Percentiles rank a stretch among this genome's conserved stretches.
Evolutionary conservation across 805 yeast species (phyloP).

Genomic region (Torulaspora indica): DNA sequence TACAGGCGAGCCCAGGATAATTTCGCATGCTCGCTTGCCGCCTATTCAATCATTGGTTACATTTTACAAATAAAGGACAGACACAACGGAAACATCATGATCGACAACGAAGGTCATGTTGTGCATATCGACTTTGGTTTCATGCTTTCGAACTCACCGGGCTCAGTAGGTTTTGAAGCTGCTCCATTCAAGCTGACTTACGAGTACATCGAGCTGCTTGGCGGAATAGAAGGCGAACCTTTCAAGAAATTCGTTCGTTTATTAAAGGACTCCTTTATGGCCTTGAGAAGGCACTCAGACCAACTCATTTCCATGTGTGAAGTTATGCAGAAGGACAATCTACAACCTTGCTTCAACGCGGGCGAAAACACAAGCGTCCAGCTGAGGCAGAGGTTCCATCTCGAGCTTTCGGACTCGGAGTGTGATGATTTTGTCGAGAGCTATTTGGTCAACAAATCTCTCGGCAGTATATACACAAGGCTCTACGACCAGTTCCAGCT

Average conservation of each 20-base stretch:
- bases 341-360: conserved; percentile 83
- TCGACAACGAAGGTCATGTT: conserved; percentile 92
- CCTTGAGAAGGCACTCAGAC: conserved; percentile 67
- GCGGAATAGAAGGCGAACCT: conserved; percentile 62
- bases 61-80: conserved; percentile 90
- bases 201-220: conserved; percentile 85
- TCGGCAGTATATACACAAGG: conserved; percentile 85
- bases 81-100: conserved; percentile 96
- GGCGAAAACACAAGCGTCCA: conserved; percentile 80
- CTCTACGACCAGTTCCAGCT: conserved; percentile 93
- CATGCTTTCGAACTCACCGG: conserved; percentile 88
- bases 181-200: conserved; percentile 92
- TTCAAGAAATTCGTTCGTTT: conserved; percentile 58
- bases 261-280: conserved; percentile 68
- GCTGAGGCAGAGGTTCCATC: conserved; percentile 74
- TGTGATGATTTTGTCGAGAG: conserved; percentile 75
- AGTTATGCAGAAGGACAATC: conserved; percentile 88
- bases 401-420: conserved; percentile 60
- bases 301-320: conserved; percentile 80
- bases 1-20: conserved; percentile 76
- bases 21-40: conserved; percentile 82
- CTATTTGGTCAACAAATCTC: conserved; percentile 68
- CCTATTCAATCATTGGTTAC: conserved; percentile 87
- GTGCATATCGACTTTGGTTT: conserved; percentile 96
- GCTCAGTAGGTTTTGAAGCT: conserved; percentile 94